Percentiles rank a stretch among this genome's conserved stretches.
These are phyloP conservation scores for Suhomyces canberraensis DNA, from an alignment of 805 yeast genomes.

Conservation along the genomic window DNA sequence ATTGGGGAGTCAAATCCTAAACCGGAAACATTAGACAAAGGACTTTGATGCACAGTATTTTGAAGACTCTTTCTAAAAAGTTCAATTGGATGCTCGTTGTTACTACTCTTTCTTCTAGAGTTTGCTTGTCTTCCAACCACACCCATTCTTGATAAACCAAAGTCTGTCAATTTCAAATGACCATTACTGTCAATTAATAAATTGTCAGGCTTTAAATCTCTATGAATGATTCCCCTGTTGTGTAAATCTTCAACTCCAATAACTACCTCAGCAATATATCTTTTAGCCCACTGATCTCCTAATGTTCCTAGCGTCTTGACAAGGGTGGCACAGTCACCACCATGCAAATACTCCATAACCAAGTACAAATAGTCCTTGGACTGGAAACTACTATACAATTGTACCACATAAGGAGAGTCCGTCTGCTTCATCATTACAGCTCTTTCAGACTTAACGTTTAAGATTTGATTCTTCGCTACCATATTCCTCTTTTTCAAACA, in stretches of 20 bases:
- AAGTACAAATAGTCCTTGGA: conserved; percentile 79
- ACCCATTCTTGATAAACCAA: conserved; percentile 90
- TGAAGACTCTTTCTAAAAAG: conserved; percentile 30
- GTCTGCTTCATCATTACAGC: conserved; percentile 98
- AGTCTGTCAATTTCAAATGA: conserved; percentile 90
- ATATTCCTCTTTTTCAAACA: conserved; percentile 89
- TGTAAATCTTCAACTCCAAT: conserved; percentile 91
- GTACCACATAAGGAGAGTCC: conserved; percentile 90
- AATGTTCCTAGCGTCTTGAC: conserved; percentile 77
- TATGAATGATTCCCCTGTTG: conserved; percentile 82
- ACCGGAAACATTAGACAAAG: conserved; percentile 18
- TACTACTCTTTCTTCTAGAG: conserved; percentile 39
- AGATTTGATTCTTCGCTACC: conserved; percentile 95
- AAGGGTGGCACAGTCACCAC: conserved; percentile 92
- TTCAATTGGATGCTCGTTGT: conserved; percentile 42
- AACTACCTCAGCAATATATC: conserved; percentile 85
- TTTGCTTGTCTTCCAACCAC: conserved; percentile 73
- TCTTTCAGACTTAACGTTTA: conserved; percentile 90
- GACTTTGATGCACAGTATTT: conserved; percentile 18
- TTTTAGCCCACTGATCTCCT: conserved; percentile 81
- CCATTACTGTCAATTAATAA: conserved; percentile 81
- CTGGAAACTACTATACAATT: conserved; percentile 83
- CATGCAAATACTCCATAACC: conserved; percentile 95
- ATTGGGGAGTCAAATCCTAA: conserved; percentile 23
- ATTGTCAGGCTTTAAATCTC: conserved; percentile 95